These are phyloP conservation scores for Coemansia guatemalensis DNA, from an alignment of 192 early-diverging fungal genomes.

Conservation along the genomic window DNA sequence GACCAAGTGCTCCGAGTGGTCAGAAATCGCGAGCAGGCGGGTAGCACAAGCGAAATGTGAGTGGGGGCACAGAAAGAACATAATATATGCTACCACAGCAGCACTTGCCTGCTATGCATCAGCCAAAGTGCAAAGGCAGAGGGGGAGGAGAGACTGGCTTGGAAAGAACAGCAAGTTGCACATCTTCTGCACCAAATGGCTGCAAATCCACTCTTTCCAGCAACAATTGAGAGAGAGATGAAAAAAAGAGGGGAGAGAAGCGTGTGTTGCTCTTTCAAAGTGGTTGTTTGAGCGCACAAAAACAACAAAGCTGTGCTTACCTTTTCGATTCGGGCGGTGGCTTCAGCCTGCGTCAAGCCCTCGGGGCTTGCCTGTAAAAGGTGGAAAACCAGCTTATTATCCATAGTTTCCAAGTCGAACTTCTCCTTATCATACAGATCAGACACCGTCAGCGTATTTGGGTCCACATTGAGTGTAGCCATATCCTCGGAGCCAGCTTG, in stretches of 20 bases:
- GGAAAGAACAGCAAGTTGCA: not conserved
- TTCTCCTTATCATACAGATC: slow-evolving; percentile 83
- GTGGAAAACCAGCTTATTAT: slow-evolving; percentile 67
- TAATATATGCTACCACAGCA: not conserved
- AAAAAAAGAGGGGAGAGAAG: not conserved
- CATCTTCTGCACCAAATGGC: not conserved
- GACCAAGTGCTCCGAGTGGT: not conserved
- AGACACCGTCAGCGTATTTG: slow-evolving; percentile 62
- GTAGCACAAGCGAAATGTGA: not conserved
- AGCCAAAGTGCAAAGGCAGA: not conserved
- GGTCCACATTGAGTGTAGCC: slow-evolving; percentile 56
- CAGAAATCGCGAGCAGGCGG: not conserved
- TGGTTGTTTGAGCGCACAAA: not conserved
- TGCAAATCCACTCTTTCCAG: not conserved
- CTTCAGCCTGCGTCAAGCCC: slow-evolving; percentile 66
- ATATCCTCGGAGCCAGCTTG: slow-evolving; percentile 26
- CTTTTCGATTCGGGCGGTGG: slow-evolving; percentile 61
- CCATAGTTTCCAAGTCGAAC: slow-evolving; percentile 77
- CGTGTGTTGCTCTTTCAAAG: not conserved
- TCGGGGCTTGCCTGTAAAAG: slow-evolving; percentile 63
- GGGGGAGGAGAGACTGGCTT: no score
- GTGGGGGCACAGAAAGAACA: no score
- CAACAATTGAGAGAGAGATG: not conserved
- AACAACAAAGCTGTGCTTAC: slow-evolving; percentile 22
- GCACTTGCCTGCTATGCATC: no score